phyloP scores from a whole-genome alignment of 257 asterid species.

The Solanum appendiculatum region DNA sequence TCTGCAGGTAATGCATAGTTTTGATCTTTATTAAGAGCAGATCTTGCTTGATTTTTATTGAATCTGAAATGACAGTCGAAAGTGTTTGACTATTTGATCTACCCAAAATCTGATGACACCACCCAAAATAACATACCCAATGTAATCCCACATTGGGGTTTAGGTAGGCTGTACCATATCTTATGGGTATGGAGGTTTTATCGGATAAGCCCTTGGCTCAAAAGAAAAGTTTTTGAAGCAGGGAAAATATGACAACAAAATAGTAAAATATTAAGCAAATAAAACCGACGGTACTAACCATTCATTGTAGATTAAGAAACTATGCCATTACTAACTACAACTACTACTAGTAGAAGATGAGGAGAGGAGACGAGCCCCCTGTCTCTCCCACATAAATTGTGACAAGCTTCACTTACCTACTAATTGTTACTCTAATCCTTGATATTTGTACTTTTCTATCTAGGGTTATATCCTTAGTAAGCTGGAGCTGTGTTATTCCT shows the following conservation, averaged over 20 bases:
- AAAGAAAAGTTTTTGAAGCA: no score
- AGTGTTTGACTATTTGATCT: background rate
- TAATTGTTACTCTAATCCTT: background rate
- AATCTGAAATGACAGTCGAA: background rate
- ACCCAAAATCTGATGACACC: background rate
- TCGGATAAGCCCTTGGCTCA: background rate
- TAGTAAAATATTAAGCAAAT: no score
- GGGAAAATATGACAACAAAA: no score
- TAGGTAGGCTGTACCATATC: background rate
- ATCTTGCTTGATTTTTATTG: background rate
- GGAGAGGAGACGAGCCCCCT: background rate
- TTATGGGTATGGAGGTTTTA: no score
- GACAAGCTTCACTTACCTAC: no score
- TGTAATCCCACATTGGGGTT: background rate
- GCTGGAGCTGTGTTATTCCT: no score
- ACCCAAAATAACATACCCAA: background rate
- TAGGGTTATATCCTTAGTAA: no score
- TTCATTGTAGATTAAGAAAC: background rate
- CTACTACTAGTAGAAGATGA: background rate
- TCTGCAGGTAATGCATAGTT: constrained; percentile 39
- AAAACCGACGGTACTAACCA: no score
- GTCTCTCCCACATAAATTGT: background rate
- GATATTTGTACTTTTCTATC: background rate
- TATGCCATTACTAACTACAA: background rate
- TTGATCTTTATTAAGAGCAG: background rate